Base-by-base conservation (phyloP, 768 basidiomycete species). In the Pluteus cervinus region DNA sequence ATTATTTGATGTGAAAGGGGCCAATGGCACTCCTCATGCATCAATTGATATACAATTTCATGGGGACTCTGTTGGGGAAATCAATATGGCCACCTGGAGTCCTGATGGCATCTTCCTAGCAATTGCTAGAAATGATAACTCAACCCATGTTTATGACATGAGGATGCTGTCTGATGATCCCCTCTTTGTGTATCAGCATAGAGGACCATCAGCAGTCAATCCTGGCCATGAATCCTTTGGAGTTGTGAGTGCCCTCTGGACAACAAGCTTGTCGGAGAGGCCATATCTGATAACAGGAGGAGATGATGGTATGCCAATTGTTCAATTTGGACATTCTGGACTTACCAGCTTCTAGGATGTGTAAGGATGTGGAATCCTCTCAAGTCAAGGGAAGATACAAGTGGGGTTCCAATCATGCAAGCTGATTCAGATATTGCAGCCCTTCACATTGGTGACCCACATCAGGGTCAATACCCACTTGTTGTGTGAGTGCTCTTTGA, bases 321-420 rank as follows among this genome's bases (percentile, higher is more conserved):
- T 21, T 37, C 24, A 28, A 29, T 40, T 18, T 30, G 24, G 9
- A n/a, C 12, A 32, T 30, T 20, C 18, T 11, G 12, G 29, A 18
- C 23, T 23, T 23, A 14, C 20, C 28, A 29, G 23, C 42, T 29
- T 29, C 28, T 49, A 84, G 82, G 82, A n/a, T 81, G 79, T 49
- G 69, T 86, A 7, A 67, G 81, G 18, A 46, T 82, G 24, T 86
- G 82, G 82, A 71, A 84, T 48, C 69, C 77, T 5, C 55, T 61
- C 17, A 50, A 58, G n/a, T 62, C 73, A 1, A 46, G 45, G 1
- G 49, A 55, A 5, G 57, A 65, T 35, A 40, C 46, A 3, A 75
- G 79, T 52, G 79, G 75, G 11, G 54, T 32, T 2, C 51, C 74
- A 7, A 46, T 85, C 10, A 79, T 71, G 4, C 65, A 75, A 45